Base-by-base conservation (phyloP, 345 rosid genomes). In the Heritiera littoralis region DNA sequence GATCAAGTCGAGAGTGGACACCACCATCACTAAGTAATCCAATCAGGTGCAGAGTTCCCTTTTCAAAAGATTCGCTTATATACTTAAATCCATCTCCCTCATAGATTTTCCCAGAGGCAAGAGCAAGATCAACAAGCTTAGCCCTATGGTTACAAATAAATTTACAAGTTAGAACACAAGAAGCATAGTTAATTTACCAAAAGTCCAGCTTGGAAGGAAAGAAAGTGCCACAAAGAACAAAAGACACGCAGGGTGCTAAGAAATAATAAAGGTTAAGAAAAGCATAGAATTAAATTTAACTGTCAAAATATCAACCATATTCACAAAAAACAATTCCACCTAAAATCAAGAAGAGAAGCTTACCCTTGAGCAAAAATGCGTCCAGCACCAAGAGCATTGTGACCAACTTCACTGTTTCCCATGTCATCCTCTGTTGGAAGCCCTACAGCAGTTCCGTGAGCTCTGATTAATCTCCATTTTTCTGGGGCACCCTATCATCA, bases 361-460 rank as follows among this genome's bases (percentile, higher is more conserved):
- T 52, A 89, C 97, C 97, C 99, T 83, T 95, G 99, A 78, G 97
- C 98, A 78, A 60, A 93, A 61, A 96, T 94, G 60, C 98, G 97
- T 54, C 99, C 99, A 77, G 99, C 98, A 15, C 98, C 97, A 20
- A 96, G 99, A 45, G 99, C 99, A 61, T 96, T 96, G 77, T 96
- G 99, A 77, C 99, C 99, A 23, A 94, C 99, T 84, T 96, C 99
- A 81, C 99, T 96, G 86, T 96, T 96, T 43, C 99, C 99, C 99
- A 94, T 94, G 83, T 96, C 99, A 83, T 96, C 99, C 14, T 96
- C 99, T 3, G 92, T 86, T 5, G 99, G 99, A 63, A 96, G 93
- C 48, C 99, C 99, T 28, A 94, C 99, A 2, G 99, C 97, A 54
- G 71, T 83, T 32, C 99, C 99, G 66, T 96, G 98, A 69, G 98